Percentiles rank a stretch among this genome's conserved stretches.
Conservation (phyloP, 2,329 filamentous ascomycete species). For the Thielaviopsis musarum region DNA sequence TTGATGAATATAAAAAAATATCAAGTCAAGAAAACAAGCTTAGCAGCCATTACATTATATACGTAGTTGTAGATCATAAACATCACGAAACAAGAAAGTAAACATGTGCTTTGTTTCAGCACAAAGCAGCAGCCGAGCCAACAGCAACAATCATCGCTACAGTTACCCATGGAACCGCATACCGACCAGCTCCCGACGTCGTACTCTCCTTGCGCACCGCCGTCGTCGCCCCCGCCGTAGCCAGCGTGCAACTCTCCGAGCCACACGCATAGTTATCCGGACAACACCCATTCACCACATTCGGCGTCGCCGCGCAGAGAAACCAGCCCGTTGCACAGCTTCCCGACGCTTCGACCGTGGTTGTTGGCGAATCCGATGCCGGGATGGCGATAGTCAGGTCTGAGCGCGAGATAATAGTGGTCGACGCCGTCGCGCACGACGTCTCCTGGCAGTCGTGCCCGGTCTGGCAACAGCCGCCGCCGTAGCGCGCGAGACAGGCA, state of each 20-base stretch:
- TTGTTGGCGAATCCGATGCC: slow-evolving; percentile 27
- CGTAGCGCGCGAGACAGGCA: slow-evolving; percentile 69
- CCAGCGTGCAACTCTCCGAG: slow-evolving; percentile 49
- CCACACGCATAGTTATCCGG: slow-evolving; percentile 62
- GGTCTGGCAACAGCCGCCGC: slow-evolving; percentile 72
- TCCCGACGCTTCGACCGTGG: slow-evolving; percentile 23
- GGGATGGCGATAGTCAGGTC: slow-evolving; percentile 58
- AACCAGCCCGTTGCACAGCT: slow-evolving; percentile 70
- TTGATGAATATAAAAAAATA: not conserved
- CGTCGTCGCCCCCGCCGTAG: slow-evolving; percentile 33
- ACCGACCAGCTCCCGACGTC: slow-evolving; percentile 11
- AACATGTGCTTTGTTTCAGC: not conserved
- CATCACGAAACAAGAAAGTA: not conserved
- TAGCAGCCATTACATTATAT: not conserved
- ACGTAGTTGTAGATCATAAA: not conserved
- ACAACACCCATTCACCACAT: slow-evolving; percentile 67
- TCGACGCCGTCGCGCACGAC: slow-evolving; percentile 51
- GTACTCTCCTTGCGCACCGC: slow-evolving; percentile 39
- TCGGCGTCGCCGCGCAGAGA: slow-evolving; percentile 39
- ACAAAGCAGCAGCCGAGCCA: not conserved
- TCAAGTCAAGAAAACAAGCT: not conserved
- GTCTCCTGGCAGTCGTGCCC: slow-evolving; percentile 71
- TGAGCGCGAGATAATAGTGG: slow-evolving; percentile 44
- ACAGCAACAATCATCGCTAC: not conserved
- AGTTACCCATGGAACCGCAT: not conserved